Percentiles rank a stretch among this genome's conserved stretches.
phyloP scores from a whole-genome alignment of 176 grass and related monocot genomes.

The Tillandsia fasciculata region DNA sequence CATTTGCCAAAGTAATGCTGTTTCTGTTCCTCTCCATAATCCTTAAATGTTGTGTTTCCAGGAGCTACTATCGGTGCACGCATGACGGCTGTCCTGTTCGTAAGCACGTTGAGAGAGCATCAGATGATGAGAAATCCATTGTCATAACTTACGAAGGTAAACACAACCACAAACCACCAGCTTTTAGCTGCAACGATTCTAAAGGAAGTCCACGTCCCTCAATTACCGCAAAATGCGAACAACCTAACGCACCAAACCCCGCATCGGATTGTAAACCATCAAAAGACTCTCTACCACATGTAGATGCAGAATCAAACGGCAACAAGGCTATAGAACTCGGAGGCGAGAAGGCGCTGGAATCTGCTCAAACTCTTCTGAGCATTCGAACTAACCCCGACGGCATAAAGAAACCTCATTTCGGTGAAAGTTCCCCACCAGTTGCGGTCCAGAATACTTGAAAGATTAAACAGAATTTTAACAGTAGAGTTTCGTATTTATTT shows the following conservation, averaged over 20 bases:
- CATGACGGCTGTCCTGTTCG: constrained; percentile 91
- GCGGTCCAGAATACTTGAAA: constrained; percentile 57
- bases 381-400: constrained; percentile 48
- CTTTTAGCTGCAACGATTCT: constrained; percentile 28
- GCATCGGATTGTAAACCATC: constrained; percentile 24
- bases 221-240: constrained; percentile 22
- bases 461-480: background rate
- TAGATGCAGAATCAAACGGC: constrained; percentile 9
- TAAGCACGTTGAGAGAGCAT: constrained; percentile 87
- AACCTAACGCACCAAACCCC: constrained; percentile 9
- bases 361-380: constrained; percentile 55
- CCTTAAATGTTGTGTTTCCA: constrained; percentile 24
- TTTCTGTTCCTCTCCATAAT: background rate
- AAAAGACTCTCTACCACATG: constrained; percentile 10
- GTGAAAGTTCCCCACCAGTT: constrained; percentile 49
- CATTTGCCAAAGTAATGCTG: background rate
- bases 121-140: constrained; percentile 69
- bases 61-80: constrained; percentile 98
- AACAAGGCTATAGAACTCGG: constrained; percentile 36
- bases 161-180: constrained; percentile 73
- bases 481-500: background rate
- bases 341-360: constrained; percentile 55
- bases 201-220: constrained; percentile 23
- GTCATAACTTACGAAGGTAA: constrained; percentile 96
- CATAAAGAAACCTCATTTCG: constrained; percentile 53